Evolutionary conservation across 306 rosid species (phyloP), one percentile per base, ranked within the genome.

Genomic region (Elaeagnus macrophylla): DNA sequence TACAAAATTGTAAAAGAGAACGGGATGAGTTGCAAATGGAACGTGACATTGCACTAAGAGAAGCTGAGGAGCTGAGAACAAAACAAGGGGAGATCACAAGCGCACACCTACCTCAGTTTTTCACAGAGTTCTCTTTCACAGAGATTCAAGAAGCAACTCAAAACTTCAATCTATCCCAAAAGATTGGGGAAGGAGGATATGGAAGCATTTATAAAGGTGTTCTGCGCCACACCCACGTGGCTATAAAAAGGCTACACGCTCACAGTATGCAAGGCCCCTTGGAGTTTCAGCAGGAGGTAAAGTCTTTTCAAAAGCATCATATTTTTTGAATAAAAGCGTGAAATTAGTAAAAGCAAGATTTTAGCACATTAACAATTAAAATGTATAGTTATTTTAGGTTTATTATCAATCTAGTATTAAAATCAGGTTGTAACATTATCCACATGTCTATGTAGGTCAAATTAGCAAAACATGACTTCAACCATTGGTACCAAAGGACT

Each of bases 161-260:
- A 45, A 71, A 66, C 62, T 84, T 87, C 51, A 60, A 79, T 67
- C 74, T 67, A 7, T 73, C 84, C 37, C 54, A 60, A 25, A 84
- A 76, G 89, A 87, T 91, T 9, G 96, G 99, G 65, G 89, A 84
- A 73, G 99, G 96, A 18, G 96, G 99, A 60, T 91, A 87, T 60
- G 99, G 99, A 70, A 87, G 67, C 44, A 73, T 91, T 61, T 87
- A 66, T 44, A 80, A 66, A 75, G 99, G 94, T 45, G 20, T 62
- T 55, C 42, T 91, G 60, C 85, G 85, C 54, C 84, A 84, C 69
- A 84, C 89, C 8, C 74, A 71, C 67, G 96, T 87, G 32, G 99
- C 99, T 69, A 74, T 91, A 64, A 91, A 91, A 74, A 56, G 68
- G 39, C 68, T 82, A 54, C 48, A 67, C 37, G 59, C 95, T 19